Base-by-base conservation (phyloP, 305 asterid species). In the Fraxinus latifolia region DNA sequence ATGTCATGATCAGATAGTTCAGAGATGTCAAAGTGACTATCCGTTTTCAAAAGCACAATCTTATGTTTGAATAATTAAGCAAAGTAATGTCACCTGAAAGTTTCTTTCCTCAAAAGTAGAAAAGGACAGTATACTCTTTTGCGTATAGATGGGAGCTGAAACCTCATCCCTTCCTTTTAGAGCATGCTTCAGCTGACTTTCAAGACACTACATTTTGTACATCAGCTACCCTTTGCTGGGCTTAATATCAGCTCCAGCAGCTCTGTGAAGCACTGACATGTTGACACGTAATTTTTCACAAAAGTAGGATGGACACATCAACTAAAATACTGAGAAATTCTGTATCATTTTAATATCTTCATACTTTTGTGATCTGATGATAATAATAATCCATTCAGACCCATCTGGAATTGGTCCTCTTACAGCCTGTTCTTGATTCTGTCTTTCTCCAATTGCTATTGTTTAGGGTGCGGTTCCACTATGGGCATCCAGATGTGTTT, bases 381-480 rank as follows among this genome's bases (percentile, higher is more conserved):
- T 31, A 65, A 31, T 60, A 23, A 55, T 12, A 7, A 36, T 60
- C 65, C 44, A 34, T 76, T 23, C 77, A 53, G 78, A 68, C 70
- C 76, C 82, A 74, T 67, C 50, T 73, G 76, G 55, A 12, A 42
- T 58, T 84, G 37, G 44, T 82, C 80, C 73, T 62, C 71, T 70
- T n/a, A 33, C 77, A 2, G 29, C 77, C 50, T 77, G 75, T 73
- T 47, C 75, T 53, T 77, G 74, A 73, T 71, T 65, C 74, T 31
- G 9, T 36, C 87, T 60, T 15, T 70, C 79, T 81, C 82, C 80
- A 31, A 80, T 82, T 80, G 65, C 80, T 82, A 71, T 83, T 83
- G 37, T 50, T 32, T 77, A 95, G 98, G 93, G 98, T 93, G 75
- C 93, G 98, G 55, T 95, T 95, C 92, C 98, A 72, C 77, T 72